These are phyloP conservation scores for Trichoderma sp. DNA, from an alignment of 2,329 filamentous ascomycete genomes.

Conservation along the genomic window DNA sequence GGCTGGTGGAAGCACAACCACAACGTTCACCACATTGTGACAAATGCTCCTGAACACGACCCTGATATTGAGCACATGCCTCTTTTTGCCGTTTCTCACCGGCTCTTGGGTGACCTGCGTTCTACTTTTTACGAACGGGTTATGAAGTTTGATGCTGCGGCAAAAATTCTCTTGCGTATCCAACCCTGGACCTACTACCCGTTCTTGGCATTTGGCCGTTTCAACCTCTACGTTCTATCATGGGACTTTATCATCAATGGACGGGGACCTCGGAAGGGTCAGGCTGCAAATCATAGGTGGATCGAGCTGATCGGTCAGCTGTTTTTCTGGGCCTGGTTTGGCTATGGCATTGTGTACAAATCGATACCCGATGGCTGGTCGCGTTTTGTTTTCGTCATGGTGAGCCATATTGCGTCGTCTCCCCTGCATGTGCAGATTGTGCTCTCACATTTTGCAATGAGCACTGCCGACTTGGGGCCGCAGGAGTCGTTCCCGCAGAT, in stretches of 20 bases:
- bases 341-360: conserved; percentile 66
- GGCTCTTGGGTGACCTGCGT: conserved; percentile 65
- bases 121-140: conserved; percentile 69
- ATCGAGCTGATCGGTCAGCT: conserved; percentile 66
- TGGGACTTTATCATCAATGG: conserved; percentile 62
- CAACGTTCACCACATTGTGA: conserved; percentile 70
- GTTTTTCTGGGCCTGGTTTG: conserved; percentile 66
- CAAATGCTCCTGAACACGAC: conserved; percentile 65
- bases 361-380: conserved; percentile 60
- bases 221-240: conserved; percentile 72
- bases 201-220: conserved; percentile 67
- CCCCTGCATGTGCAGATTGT: conserved; percentile 74
- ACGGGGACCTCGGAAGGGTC: conserved; percentile 57
- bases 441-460: conserved; percentile 74
- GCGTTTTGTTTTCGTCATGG: conserved; percentile 64
- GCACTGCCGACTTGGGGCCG: conserved; percentile 65
- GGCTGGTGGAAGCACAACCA: conserved; percentile 73
- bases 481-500: conserved; percentile 70
- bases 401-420: conserved; percentile 68
- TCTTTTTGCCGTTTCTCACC: conserved; percentile 68
- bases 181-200: conserved; percentile 73
- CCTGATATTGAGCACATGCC: conserved; percentile 69
- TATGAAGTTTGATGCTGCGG: conserved; percentile 65
- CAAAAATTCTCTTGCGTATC: conserved; percentile 61
- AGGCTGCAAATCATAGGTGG: conserved; percentile 69